phyloP scores from a whole-genome alignment of 2,329 filamentous ascomycete species.

The Colletotrichum chrysophilum region DNA sequence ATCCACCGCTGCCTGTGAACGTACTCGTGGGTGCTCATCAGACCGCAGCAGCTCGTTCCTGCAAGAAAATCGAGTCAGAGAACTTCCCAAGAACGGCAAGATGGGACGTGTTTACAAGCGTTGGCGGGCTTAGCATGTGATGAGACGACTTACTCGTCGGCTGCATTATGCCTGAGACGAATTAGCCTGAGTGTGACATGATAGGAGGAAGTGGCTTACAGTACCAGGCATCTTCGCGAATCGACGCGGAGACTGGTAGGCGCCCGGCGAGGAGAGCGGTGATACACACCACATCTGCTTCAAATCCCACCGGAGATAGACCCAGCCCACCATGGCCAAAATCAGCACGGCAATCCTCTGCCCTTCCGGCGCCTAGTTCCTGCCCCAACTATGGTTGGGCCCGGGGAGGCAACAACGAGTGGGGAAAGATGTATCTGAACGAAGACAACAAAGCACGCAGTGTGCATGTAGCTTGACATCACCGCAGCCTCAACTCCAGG shows the following conservation, averaged over 20 bases:
- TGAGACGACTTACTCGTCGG: rapidly evolving
- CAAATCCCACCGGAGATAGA: background rate
- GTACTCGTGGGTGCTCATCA: background rate
- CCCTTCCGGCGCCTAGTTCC: background rate
- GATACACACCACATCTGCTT: background rate
- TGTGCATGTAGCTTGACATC: background rate
- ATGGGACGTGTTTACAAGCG: background rate
- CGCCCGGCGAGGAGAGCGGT: background rate
- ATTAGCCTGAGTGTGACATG: background rate
- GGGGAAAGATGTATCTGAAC: background rate
- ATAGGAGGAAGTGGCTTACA: background rate
- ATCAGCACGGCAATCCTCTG: background rate
- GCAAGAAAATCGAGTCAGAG: background rate
- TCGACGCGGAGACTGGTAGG: background rate
- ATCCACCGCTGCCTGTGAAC: background rate
- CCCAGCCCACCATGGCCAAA: background rate
- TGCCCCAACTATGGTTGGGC: background rate
- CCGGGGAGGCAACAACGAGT: background rate
- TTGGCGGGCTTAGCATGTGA: background rate
- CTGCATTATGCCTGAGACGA: background rate
- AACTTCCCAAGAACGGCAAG: background rate
- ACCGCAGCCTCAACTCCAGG: background rate
- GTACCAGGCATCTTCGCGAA: no score
- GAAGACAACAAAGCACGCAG: background rate
- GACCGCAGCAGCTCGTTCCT: background rate